These are phyloP conservation scores for Dispira simplex DNA, from an alignment of 192 early-diverging fungal species.

Conservation along the genomic window DNA sequence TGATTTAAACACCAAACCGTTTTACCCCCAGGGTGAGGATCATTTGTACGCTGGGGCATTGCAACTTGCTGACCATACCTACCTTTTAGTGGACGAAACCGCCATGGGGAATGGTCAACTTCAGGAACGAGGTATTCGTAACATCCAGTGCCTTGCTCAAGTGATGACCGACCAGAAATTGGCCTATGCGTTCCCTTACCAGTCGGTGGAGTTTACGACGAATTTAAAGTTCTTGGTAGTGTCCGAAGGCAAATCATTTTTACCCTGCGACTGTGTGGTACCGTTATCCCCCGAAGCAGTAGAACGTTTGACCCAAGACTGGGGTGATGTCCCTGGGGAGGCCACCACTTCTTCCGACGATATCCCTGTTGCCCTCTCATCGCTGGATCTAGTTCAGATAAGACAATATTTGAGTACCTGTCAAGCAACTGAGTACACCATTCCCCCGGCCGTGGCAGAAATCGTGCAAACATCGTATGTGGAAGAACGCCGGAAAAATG, in stretches of 20 bases:
- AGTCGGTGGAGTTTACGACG: conserved; percentile 48
- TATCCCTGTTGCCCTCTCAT: too few species aligned
- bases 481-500: conserved; percentile 2
- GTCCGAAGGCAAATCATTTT: conserved; percentile 48
- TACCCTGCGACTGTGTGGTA: conserved; percentile 40
- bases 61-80: conserved; percentile 42
- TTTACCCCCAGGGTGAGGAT: conserved; percentile 38
- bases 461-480: neutral
- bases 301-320: neutral
- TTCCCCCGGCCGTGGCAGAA: conserved; percentile 6
- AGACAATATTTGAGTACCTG: neutral
- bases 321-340: neutral
- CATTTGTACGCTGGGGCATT: conserved; percentile 43
- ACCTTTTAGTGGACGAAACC: conserved; percentile 53
- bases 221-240: conserved; percentile 46
- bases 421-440: conserved; percentile 1
- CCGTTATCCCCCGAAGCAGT: conserved; percentile 22
- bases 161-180: conserved; percentile 43
- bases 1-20: conserved; percentile 37
- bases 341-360: too few species aligned
- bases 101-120: conserved; percentile 51
- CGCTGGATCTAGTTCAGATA: neutral
- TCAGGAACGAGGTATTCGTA: conserved; percentile 46
- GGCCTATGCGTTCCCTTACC: conserved; percentile 52
- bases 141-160: conserved; percentile 46